Percentiles rank a stretch among this genome's conserved stretches.
Conservation (phyloP, 2,329 filamentous ascomycete species). For the Westerdykella sp. region DNA sequence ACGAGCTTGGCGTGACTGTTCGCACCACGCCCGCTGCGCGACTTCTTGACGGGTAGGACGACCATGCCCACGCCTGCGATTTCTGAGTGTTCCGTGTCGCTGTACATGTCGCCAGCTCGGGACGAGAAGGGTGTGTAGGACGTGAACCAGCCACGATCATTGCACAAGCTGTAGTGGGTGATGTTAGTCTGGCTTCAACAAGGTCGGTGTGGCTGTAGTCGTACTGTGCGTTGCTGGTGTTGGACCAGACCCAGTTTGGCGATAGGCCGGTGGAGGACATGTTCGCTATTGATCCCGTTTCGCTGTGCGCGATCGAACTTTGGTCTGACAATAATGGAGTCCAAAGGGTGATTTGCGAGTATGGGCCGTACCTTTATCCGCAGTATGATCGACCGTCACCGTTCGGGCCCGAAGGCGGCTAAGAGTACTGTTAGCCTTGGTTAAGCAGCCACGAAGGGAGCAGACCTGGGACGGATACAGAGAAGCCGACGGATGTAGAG, state of each 20-base stretch:
- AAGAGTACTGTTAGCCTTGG: too few species aligned
- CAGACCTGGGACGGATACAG: too few species aligned
- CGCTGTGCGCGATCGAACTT: too few species aligned
- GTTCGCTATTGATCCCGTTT: neutral
- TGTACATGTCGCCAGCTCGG: neutral
- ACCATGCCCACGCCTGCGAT: slow-evolving; percentile 13
- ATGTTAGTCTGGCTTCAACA: neutral
- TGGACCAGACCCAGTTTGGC: slow-evolving; percentile 4
- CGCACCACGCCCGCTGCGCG: slow-evolving; percentile 2
- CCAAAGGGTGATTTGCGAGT: too few species aligned
- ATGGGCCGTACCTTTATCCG: too few species aligned
- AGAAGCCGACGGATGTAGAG: too few species aligned
- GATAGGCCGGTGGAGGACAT: neutral
- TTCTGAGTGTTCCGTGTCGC: neutral
- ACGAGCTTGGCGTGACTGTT: slow-evolving; percentile 2
- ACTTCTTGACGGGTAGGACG: slow-evolving; percentile 6
- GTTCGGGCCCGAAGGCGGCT: too few species aligned
- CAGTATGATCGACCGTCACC: too few species aligned
- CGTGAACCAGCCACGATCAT: slow-evolving; percentile 16
- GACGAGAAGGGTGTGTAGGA: slow-evolving; percentile 15
- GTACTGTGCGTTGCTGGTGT: slow-evolving; percentile 7
- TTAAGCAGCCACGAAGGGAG: too few species aligned
- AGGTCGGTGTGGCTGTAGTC: neutral
- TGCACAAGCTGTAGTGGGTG: slow-evolving; percentile 2
- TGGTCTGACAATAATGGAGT: too few species aligned